Evolutionary conservation across 2,329 filamentous ascomycete genomes (phyloP).

Genomic region (Epichloe elymi): DNA sequence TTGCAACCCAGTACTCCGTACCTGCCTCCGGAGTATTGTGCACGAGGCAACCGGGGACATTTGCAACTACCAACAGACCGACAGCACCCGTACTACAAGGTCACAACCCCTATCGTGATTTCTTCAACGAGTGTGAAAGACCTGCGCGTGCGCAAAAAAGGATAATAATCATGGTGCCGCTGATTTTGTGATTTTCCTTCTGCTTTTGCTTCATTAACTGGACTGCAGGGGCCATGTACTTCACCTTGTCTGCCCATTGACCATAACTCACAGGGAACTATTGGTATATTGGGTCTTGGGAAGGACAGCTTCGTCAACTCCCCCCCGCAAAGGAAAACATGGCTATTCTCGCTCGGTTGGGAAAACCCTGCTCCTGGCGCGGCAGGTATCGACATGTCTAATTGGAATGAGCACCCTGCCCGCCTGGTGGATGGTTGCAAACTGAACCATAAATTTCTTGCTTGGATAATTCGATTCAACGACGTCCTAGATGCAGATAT

Average conservation of each 20-base stretch:
- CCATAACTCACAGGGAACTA: too few relatives aligned
- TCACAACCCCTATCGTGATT: too few relatives aligned
- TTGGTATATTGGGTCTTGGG: too few relatives aligned
- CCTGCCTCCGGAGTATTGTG: background rate
- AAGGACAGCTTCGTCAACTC: too few relatives aligned
- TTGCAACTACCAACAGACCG: too few relatives aligned
- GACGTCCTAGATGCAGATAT: slow-evolving; percentile 23
- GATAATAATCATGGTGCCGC: background rate
- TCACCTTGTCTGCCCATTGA: too few relatives aligned
- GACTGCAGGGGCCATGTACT: too few relatives aligned
- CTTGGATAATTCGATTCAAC: slow-evolving; percentile 3
- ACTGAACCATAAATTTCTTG: slow-evolving; percentile 2
- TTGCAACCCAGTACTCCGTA: too few relatives aligned
- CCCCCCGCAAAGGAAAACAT: background rate
- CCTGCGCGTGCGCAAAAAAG: background rate
- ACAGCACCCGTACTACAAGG: too few relatives aligned
- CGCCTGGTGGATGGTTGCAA: background rate
- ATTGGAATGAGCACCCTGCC: slow-evolving; percentile 1
- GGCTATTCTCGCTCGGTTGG: background rate
- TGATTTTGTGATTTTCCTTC: background rate
- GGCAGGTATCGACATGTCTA: background rate
- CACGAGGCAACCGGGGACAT: too few relatives aligned
- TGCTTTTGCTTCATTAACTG: too few relatives aligned
- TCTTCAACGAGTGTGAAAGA: background rate
- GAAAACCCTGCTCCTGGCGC: background rate